Conservation (phyloP, 1,284 basidiomycete genomes). For the Malassezia psittaci region DNA sequence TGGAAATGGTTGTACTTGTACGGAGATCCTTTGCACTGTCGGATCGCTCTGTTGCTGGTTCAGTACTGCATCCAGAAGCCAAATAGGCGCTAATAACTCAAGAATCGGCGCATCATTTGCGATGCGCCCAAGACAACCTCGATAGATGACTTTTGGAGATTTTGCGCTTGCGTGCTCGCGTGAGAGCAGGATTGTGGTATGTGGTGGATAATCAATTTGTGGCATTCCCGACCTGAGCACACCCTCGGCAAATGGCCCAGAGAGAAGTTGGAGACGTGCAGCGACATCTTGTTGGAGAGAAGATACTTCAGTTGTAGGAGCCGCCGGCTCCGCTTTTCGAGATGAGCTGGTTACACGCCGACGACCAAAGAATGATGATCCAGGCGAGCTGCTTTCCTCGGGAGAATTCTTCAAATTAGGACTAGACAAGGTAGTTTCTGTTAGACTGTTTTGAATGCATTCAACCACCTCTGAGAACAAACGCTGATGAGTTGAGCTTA, state of each 20-base stretch:
- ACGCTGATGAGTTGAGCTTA: no score
- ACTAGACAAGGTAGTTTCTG: no score
- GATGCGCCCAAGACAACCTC: neutral
- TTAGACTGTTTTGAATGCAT: no score
- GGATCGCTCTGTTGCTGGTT: neutral
- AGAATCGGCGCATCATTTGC: slow-evolving; percentile 4
- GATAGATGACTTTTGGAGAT: neutral
- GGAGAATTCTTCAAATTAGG: neutral
- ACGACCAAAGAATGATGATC: neutral
- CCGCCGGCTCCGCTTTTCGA: neutral
- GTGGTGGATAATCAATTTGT: neutral
- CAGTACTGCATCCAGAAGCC: slow-evolving; percentile 5
- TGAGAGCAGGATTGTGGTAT: neutral
- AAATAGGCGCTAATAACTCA: slow-evolving; percentile 7
- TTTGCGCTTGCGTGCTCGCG: neutral
- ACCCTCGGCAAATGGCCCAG: neutral
- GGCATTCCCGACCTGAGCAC: slow-evolving; percentile 1
- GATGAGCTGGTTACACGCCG: neutral
- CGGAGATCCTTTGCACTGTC: neutral
- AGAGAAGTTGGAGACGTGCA: neutral
- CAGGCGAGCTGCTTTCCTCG: neutral
- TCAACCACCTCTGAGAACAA: no score
- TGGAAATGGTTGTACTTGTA: neutral
- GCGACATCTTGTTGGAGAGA: neutral
- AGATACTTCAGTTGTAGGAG: neutral